These are phyloP conservation scores for Aspergillus brunneoviolaceus DNA, from an alignment of 2,329 filamentous ascomycete genomes.

Conservation along the genomic window DNA sequence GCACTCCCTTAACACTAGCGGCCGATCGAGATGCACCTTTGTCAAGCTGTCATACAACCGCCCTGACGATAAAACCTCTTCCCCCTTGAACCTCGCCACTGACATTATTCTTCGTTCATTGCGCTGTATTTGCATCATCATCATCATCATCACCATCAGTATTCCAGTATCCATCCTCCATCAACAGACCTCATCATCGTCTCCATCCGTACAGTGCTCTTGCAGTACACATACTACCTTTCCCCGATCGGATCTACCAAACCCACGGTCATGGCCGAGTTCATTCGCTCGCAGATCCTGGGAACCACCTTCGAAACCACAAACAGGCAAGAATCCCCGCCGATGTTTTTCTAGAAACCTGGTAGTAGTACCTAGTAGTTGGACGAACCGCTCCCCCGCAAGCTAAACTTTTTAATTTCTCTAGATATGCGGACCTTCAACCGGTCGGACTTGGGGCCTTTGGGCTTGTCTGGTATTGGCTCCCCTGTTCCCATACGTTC, in stretches of 20 bases:
- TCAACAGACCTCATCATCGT: too few relatives aligned
- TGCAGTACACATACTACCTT: neutral
- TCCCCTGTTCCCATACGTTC: neutral
- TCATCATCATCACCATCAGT: neutral
- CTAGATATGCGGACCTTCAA: constrained; percentile 93
- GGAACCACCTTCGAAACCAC: constrained; percentile 99
- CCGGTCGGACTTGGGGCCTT: constrained; percentile 99
- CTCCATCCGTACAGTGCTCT: too few relatives aligned
- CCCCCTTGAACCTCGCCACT: neutral
- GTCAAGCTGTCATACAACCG: neutral
- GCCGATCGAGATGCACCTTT: neutral
- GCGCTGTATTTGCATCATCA: neutral
- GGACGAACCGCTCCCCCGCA: neutral
- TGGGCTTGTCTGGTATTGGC: constrained; percentile 83
- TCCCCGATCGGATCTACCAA: neutral
- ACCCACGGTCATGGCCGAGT: constrained; percentile 81
- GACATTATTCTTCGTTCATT: neutral
- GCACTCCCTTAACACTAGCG: neutral
- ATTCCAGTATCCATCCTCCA: too few relatives aligned
- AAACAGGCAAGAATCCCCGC: constrained; percentile 60
- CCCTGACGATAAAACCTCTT: neutral
- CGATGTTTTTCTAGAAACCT: neutral
- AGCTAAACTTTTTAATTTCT: constrained; percentile 20
- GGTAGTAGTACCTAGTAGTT: neutral
- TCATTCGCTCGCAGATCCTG: constrained; percentile 97